Percentiles rank a stretch among this genome's conserved stretches.
Evolutionary conservation across 116 monocot species (phyloP).

Genomic region (Posidonia oceanica): DNA sequence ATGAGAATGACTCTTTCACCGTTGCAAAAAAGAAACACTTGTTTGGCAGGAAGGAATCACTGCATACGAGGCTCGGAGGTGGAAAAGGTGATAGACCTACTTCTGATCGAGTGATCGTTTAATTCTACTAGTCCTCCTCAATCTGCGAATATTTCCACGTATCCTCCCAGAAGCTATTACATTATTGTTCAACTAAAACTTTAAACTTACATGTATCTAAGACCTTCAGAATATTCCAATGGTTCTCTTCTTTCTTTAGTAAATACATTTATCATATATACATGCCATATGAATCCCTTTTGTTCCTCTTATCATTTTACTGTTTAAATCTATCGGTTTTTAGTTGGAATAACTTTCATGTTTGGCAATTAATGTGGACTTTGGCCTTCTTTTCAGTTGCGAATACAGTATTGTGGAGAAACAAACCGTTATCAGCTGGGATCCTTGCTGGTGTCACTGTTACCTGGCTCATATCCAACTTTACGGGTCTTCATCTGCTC

Average conservation of each 20-base stretch:
- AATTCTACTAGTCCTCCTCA: not conserved
- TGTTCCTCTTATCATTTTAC: not conserved
- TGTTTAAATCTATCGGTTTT: not conserved
- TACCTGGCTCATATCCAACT: slow-evolving; percentile 56
- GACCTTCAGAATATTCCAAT: too few species aligned
- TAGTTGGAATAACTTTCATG: not conserved
- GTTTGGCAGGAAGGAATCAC: not conserved
- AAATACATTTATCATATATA: not conserved
- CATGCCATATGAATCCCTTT: not conserved
- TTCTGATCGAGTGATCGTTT: not conserved
- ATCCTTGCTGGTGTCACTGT: slow-evolving; percentile 47
- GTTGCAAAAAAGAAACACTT: not conserved
- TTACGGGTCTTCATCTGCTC: slow-evolving; percentile 40
- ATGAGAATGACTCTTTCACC: slow-evolving; percentile 10
- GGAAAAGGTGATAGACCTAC: not conserved
- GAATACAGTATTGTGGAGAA: slow-evolving; percentile 66
- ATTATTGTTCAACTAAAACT: too few species aligned
- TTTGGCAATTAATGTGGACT: not conserved
- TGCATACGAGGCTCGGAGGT: slow-evolving; percentile 1
- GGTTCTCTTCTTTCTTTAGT: too few species aligned
- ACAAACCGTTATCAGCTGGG: slow-evolving; percentile 43
- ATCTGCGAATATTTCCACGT: not conserved
- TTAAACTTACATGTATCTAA: too few species aligned
- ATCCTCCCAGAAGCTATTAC: not conserved
- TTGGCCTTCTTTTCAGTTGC: slow-evolving; percentile 34